phyloP scores from a whole-genome alignment of 1,284 basidiomycete genomes.

The Meira miltonrushii region DNA sequence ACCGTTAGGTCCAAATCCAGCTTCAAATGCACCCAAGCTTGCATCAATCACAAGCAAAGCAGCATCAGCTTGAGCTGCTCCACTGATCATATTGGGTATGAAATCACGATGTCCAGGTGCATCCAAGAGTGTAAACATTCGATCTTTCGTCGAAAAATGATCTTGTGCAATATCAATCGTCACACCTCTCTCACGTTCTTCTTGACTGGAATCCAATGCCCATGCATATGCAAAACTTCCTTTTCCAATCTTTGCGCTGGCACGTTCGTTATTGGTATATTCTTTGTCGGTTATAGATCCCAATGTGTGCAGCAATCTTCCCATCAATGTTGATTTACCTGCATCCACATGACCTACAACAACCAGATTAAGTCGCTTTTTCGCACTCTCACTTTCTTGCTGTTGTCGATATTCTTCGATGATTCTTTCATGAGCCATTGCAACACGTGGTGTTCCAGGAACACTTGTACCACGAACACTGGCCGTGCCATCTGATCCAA shows the following conservation, averaged over 20 bases:
- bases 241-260: constrained; percentile 85
- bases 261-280: constrained; percentile 76
- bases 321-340: constrained; percentile 97
- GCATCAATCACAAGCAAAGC: constrained; percentile 52
- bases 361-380: constrained; percentile 75
- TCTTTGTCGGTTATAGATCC: constrained; percentile 82
- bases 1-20: constrained; percentile 50
- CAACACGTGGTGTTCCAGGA: constrained; percentile 61
- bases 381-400: constrained; percentile 58
- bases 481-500: constrained; percentile 23
- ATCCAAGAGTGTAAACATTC: constrained; percentile 84
- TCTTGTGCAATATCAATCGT: constrained; percentile 95
- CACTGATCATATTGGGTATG: constrained; percentile 96
- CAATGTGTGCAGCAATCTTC: constrained; percentile 82
- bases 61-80: constrained; percentile 50
- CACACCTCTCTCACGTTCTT: constrained; percentile 85
- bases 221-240: constrained; percentile 95
- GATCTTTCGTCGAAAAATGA: constrained; percentile 69
- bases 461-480: constrained; percentile 52
- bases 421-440: constrained; percentile 74
- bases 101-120: constrained; percentile 97
- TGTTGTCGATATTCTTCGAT: constrained; percentile 71
- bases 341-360: constrained; percentile 98
- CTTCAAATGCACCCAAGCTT: constrained; percentile 50
- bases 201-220: constrained; percentile 86